Conservation (phyloP, 2,329 filamentous ascomycete species). For the Piedraia hortae region DNA sequence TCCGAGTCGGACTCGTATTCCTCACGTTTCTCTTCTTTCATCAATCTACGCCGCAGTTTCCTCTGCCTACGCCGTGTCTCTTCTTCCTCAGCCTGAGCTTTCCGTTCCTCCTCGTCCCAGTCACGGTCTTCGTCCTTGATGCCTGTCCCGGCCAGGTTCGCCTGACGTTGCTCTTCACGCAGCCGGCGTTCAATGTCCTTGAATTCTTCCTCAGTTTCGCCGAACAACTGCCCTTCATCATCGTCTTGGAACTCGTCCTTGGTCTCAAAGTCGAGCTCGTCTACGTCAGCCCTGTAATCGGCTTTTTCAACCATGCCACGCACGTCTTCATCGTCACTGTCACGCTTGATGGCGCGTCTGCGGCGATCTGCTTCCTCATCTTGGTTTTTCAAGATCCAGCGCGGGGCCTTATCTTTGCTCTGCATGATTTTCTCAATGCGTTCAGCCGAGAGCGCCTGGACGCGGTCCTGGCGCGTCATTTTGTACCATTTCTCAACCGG, state of each 20-base stretch:
- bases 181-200: slow-evolving; percentile 36
- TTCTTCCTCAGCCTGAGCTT: slow-evolving; percentile 39
- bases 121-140: slow-evolving; percentile 19
- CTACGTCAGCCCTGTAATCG: slow-evolving; percentile 27
- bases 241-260: slow-evolving; percentile 63
- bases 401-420: slow-evolving; percentile 45
- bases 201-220: slow-evolving; percentile 51
- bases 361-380: slow-evolving; percentile 3
- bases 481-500: slow-evolving; percentile 92
- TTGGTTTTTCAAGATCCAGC: slow-evolving; percentile 49
- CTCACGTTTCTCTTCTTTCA: slow-evolving; percentile 61
- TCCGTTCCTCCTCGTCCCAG: slow-evolving; percentile 36
- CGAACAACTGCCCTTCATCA: slow-evolving; percentile 50
- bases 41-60: slow-evolving; percentile 49
- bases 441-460: slow-evolving; percentile 45
- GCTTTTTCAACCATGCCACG: slow-evolving; percentile 15
- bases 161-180: slow-evolving; percentile 56
- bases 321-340: slow-evolving; percentile 16
- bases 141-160: slow-evolving; percentile 45
- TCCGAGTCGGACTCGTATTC: slow-evolving; percentile 47
- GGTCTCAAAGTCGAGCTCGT: slow-evolving; percentile 37
- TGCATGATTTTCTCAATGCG: slow-evolving; percentile 65
- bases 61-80: slow-evolving; percentile 49
- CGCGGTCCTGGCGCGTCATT: slow-evolving; percentile 37
- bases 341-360: slow-evolving; percentile 9